phyloP scores from a whole-genome alignment of 305 asterid genomes.

The Fraxinus greggii region DNA sequence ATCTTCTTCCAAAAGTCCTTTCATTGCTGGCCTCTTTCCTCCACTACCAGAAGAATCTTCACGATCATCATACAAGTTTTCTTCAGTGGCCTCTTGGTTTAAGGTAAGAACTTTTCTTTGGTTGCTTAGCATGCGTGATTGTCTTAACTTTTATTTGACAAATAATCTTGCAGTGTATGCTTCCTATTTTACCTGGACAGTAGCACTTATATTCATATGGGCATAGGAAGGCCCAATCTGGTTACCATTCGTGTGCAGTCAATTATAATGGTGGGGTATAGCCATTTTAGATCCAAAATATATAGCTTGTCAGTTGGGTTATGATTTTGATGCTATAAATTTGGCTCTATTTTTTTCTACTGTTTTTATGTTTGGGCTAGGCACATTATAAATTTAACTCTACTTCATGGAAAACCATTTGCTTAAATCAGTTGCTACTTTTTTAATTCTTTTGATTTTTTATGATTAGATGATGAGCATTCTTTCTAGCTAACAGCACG shows the following conservation, averaged over 20 bases:
- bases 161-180: not conserved
- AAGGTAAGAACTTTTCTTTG: constrained; percentile 51
- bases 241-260: not conserved
- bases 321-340: not conserved
- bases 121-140: not conserved
- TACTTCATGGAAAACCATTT: not conserved
- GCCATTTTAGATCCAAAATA: not conserved
- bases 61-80: constrained; percentile 94
- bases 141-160: not conserved
- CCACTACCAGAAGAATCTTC: constrained; percentile 83
- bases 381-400: not conserved
- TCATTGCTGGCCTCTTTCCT: constrained; percentile 80
- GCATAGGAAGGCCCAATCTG: not conserved
- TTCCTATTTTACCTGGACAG: not conserved
- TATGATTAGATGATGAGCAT: not conserved
- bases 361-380: not conserved
- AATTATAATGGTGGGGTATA: not conserved
- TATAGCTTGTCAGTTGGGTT: not conserved
- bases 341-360: not conserved
- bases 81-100: constrained; percentile 95
- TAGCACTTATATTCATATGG: not conserved
- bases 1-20: constrained; percentile 80
- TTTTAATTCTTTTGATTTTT: not conserved
- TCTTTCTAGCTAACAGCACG: not conserved
- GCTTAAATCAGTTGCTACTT: not conserved